phyloP scores from a whole-genome alignment of 108 stramenopile genomes.

The Nitzschia sp. region DNA sequence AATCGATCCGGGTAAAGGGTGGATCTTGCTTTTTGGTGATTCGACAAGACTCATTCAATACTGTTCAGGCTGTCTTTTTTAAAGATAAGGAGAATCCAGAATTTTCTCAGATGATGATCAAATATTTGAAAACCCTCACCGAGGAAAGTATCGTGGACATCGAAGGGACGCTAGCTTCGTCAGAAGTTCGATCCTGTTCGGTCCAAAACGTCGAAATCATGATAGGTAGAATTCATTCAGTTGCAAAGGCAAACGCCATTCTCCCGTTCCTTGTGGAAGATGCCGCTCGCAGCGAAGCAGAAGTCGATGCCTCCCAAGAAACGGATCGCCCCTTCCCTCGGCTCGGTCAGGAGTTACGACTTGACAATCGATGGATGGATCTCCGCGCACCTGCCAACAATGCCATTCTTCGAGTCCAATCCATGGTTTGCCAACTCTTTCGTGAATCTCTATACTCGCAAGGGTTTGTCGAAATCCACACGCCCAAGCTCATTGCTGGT shows the following conservation, averaged over 20 bases:
- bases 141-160: constrained; percentile 92
- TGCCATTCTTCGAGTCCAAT: constrained; percentile 92
- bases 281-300: constrained; percentile 87
- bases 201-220: constrained; percentile 79
- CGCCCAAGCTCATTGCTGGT: constrained; percentile 95
- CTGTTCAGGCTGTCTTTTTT: constrained; percentile 93
- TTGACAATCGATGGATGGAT: constrained; percentile 96
- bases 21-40: constrained; percentile 94
- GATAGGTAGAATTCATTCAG: constrained; percentile 83
- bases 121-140: constrained; percentile 89
- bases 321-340: constrained; percentile 95
- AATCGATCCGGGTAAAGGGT: constrained; percentile 95
- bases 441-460: constrained; percentile 91
- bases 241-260: constrained; percentile 78
- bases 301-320: constrained; percentile 89
- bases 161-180: constrained; percentile 79
- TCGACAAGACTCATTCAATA: constrained; percentile 88
- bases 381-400: constrained; percentile 95
- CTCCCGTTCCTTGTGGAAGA: constrained; percentile 96
- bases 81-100: constrained; percentile 93
- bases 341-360: constrained; percentile 86
- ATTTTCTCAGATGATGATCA: constrained; percentile 83
- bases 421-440: constrained; percentile 89
- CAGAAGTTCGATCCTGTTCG: constrained; percentile 80
- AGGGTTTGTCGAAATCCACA: constrained; percentile 94